Conservation (phyloP, 163 green algal genomes). For the Scenedesmus sp. region DNA sequence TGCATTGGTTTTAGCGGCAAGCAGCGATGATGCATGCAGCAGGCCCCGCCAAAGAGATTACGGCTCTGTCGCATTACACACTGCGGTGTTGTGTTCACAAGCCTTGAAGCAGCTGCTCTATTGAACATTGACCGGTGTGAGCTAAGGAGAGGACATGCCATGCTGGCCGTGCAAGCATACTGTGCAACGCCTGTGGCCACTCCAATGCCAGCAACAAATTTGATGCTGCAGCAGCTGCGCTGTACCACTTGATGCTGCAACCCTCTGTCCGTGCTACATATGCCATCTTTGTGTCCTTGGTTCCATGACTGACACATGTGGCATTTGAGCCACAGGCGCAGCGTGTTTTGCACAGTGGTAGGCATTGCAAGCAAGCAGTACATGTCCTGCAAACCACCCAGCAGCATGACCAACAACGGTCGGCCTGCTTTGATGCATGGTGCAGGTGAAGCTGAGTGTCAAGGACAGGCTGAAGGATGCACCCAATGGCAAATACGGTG, state of each 20-base stretch:
- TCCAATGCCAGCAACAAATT: not conserved
- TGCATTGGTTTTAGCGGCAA: not conserved
- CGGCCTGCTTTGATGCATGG: not conserved
- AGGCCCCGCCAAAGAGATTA: not conserved
- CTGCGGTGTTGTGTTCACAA: too few species aligned
- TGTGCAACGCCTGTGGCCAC: not conserved
- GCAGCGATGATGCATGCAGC: not conserved
- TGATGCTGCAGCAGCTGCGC: not conserved
- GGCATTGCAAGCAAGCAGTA: too few species aligned
- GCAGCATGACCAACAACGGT: not conserved
- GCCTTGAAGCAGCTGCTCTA: too few species aligned
- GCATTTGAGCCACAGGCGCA: too few species aligned
- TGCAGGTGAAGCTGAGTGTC: conserved; percentile 87
- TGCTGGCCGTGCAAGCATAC: not conserved
- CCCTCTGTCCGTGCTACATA: too few species aligned
- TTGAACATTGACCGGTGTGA: too few species aligned
- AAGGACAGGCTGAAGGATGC: conserved; percentile 75
- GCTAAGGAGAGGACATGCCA: not conserved
- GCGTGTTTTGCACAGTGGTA: too few species aligned
- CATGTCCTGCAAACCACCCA: too few species aligned
- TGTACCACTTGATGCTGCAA: too few species aligned
- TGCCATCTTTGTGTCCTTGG: too few species aligned
- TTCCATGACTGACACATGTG: too few species aligned
- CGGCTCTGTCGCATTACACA: too few species aligned
- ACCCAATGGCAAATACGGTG: conserved; percentile 91